Evolutionary conservation across 495 filamentous ascomycete genomes (phyloP).

Genomic region (Symbiotaphrina buchneri): DNA sequence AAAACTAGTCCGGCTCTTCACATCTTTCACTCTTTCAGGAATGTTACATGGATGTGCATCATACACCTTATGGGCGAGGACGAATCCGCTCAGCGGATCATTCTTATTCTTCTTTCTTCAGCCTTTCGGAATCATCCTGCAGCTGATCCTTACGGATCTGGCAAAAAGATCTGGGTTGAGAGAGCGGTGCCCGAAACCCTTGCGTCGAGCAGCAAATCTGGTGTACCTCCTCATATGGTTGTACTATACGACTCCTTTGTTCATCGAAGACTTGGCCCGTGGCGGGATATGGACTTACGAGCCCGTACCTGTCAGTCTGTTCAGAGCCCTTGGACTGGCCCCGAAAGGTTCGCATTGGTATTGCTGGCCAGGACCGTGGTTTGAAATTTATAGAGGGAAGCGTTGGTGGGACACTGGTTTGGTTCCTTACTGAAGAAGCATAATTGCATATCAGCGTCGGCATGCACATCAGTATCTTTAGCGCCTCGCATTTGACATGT

Average conservation of each 20-base stretch:
- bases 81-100: conserved; percentile 12
- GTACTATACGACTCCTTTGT: conserved; percentile 13
- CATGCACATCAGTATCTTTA: too few species aligned
- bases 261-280: conserved; percentile 17
- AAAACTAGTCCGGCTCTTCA: conserved; percentile 8
- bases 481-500: too few species aligned
- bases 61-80: conserved; percentile 11
- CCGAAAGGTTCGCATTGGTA: conserved; percentile 13
- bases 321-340: conserved; percentile 14
- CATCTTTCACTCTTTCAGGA: conserved; percentile 15
- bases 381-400: conserved; percentile 10
- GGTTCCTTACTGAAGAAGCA: too few species aligned
- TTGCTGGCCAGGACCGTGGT: conserved; percentile 10
- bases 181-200: conserved; percentile 6
- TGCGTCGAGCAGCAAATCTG: conserved; percentile 10
- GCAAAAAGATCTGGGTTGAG: conserved; percentile 6
- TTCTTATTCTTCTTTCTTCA: conserved; percentile 18
- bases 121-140: conserved; percentile 10
- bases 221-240: conserved; percentile 15
- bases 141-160: conserved; percentile 4
- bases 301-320: conserved; percentile 14
- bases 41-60: conserved; percentile 16
- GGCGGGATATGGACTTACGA: conserved; percentile 18
- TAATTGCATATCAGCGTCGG: too few species aligned
- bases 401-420: conserved; percentile 16